phyloP scores from a whole-genome alignment of 2,329 filamentous ascomycete species.

The Phialophora verrucosa region DNA sequence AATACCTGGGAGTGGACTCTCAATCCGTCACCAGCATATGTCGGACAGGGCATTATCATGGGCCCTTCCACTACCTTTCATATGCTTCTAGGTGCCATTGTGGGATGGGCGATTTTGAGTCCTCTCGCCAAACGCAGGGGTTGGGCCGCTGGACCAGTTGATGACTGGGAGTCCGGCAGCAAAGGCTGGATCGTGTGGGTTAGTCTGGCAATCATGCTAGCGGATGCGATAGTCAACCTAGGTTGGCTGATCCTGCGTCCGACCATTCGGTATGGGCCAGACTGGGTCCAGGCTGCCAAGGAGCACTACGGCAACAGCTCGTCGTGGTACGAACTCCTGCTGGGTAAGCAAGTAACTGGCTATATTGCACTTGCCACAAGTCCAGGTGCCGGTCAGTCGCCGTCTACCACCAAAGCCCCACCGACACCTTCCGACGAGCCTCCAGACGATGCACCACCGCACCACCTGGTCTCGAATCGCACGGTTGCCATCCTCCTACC shows the following conservation, averaged over 20 bases:
- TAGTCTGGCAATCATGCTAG: slow-evolving; percentile 93
- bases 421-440: slow-evolving; percentile 47
- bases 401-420: slow-evolving; percentile 13
- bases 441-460: slow-evolving; percentile 78
- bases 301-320: slow-evolving; percentile 31
- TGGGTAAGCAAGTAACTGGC: slow-evolving; percentile 26
- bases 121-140: slow-evolving; percentile 82
- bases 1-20: slow-evolving; percentile 90
- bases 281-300: slow-evolving; percentile 39
- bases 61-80: slow-evolving; percentile 92
- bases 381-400: background rate
- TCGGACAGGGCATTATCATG: slow-evolving; percentile 99
- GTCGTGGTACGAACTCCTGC: slow-evolving; percentile 34
- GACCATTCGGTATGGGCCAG: slow-evolving; percentile 56
- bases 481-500: slow-evolving; percentile 77
- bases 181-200: slow-evolving; percentile 99
- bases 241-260: slow-evolving; percentile 75
- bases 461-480: slow-evolving; percentile 76
- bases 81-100: slow-evolving; percentile 86
- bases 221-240: slow-evolving; percentile 87
- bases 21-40: slow-evolving; percentile 95
- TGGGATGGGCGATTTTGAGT: slow-evolving; percentile 91
- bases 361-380: slow-evolving; percentile 26
- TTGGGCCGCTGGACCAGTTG: slow-evolving; percentile 87
- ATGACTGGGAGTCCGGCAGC: slow-evolving; percentile 88